Base-by-base conservation (phyloP, 2,329 filamentous ascomycete species). In the Xylaria sp. region DNA sequence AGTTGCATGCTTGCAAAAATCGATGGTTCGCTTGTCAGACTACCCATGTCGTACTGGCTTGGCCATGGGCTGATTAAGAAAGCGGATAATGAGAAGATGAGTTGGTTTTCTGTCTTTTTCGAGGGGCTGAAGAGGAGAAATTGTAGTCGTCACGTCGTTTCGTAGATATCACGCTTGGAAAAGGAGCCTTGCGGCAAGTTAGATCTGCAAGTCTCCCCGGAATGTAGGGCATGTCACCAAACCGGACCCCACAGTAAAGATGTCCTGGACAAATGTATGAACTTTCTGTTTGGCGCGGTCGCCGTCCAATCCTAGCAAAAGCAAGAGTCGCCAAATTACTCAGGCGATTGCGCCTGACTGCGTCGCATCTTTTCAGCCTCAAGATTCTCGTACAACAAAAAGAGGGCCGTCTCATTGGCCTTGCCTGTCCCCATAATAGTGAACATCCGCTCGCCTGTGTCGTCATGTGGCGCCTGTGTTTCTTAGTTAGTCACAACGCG, bases 351-450 rank as follows among this genome's bases (percentile, higher is more conserved):
- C 64, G 90, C 88, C 83, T 97, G 92, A 85, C 93, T 97, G 80
- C 96, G 93, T 77, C 96, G 93, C 90, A 97, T 97, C 89, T 99
- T 99, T 86, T 99, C 96, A 17, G 94, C 95, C 84, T 99, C 96
- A 60, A 99, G 89, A 82, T 99, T 99, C 86, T 99, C 96, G 80
- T 99, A 99, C 71, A 99, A 86, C 62, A 99, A 90, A 82, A 97
- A 98, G 32, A 99, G 86, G 4, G 96, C 96, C 75, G 94, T 95
- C 83, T 99, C 96, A 77, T 99, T 99, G 72, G 94, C 93, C 82
- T 91, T 92, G 69, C 93, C 91, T 69, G 93, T 97, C 74, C 96
- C 96, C 88, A 97, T 98, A 80, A 99, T 99, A 78, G 96, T 99
- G 85, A 99, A 99, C 96, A 99, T 99, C 77, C 96, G 91, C 87